Evolutionary conservation across 2,329 filamentous ascomycete species (phyloP), one percentile per base, ranked within the genome.

Genomic region (Clonostachys solani): DNA sequence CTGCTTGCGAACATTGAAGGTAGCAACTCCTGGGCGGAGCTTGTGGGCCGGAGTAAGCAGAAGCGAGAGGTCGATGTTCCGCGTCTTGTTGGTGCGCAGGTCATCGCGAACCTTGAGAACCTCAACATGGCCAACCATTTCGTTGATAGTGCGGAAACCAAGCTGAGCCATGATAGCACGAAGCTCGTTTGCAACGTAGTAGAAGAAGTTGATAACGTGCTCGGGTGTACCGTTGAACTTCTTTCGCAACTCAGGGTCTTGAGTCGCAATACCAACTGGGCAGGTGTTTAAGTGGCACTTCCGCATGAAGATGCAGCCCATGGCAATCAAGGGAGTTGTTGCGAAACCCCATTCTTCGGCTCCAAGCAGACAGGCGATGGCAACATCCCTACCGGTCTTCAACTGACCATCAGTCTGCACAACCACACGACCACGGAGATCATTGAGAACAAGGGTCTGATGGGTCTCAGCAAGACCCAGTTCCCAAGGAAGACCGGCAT

Each of bases 311-410:
- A 97, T 89, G 62, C 92, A 97, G 15, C 92, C 92, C 89, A 97
- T 94, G 47, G 92, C 92, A 58, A 96, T 96, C 46, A 97, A 73
- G 60, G 92, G 92, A 50, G 92, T 88, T 0, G 92, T 97, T 38
- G 92, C 92, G 61, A 97, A 97, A 16, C 92, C 92, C 83, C 89
- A 97, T 72, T 97, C 92, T 69, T 97, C 92, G n/a, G 92, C 92
- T 73, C 92, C 92, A 47, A 97, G 85, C 60, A 97, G 69, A 77
- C 91, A 96, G 51, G 92, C 92, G 55, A 97, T 92, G 44, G 92
- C 92, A 47, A 97, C 85, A 73, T 97, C 92, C 56, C 92, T 84
- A 54, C 92, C 92, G 50, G 92, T 96, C 54, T 90, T 83, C 46
- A 97, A 77, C 68, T 97, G 92, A 61, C 92, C 92, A 69, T 97